Evolutionary conservation across 805 yeast species (phyloP).

Genomic region (Pichia deserticola): DNA sequence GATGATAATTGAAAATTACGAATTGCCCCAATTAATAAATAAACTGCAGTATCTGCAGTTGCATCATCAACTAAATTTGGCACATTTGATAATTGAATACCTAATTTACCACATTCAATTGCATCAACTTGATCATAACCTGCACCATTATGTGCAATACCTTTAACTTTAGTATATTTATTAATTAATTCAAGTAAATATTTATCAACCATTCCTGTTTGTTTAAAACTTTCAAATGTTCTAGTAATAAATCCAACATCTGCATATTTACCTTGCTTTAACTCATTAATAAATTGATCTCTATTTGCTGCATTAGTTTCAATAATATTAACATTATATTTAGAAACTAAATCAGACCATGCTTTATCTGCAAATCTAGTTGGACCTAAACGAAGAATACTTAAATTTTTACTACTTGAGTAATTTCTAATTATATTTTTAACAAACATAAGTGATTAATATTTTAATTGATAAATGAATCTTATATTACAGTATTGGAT

Average conservation of each 20-base stretch:
- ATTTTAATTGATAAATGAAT: neutral
- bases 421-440: neutral
- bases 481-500: neutral
- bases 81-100: slow-evolving; percentile 45
- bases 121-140: slow-evolving; percentile 51
- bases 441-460: neutral
- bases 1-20: slow-evolving; percentile 58
- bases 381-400: slow-evolving; percentile 60
- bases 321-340: slow-evolving; percentile 38
- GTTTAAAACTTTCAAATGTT: slow-evolving; percentile 33
- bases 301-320: slow-evolving; percentile 34
- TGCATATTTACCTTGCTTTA: slow-evolving; percentile 28
- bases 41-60: slow-evolving; percentile 52
- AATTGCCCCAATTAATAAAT: slow-evolving; percentile 42
- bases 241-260: slow-evolving; percentile 35
- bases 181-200: slow-evolving; percentile 35
- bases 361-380: slow-evolving; percentile 53
- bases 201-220: slow-evolving; percentile 37
- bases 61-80: slow-evolving; percentile 46
- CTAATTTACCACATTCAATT: slow-evolving; percentile 31
- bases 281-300: slow-evolving; percentile 33
- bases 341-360: slow-evolving; percentile 39
- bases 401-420: slow-evolving; percentile 32
- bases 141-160: slow-evolving; percentile 45
- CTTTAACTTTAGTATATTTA: slow-evolving; percentile 28